Base-by-base conservation (phyloP, 2,329 filamentous ascomycete species). In the Bipolaris victoriae region DNA sequence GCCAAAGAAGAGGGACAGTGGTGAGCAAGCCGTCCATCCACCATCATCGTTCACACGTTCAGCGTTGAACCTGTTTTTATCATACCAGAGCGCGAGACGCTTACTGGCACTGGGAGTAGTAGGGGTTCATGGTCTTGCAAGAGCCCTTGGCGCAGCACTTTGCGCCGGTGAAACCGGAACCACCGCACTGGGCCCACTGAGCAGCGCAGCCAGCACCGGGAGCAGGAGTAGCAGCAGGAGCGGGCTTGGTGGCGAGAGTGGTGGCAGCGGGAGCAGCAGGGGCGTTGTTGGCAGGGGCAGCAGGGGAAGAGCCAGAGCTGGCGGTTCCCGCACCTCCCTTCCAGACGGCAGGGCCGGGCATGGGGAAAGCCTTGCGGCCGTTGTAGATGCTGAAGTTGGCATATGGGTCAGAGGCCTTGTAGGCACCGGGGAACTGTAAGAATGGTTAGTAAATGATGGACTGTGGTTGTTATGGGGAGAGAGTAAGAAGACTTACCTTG, bases 351-450 rank as follows among this genome's bases (percentile, higher is more conserved):
- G 65, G 64, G 15, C 62, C 62, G 13, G 57, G 57, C 36, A 65
- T 51, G 22, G 61, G 55, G 47, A 63, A 68, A 13, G 50, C 52
- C 49, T 66, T 68, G 53, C 56, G 55, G 26, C 60, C 62, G 35
- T 57, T 60, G 52, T 71, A 73, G 54, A 72, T 69, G 57, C 64
- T 69, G 61, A 73, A 67, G 46, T 63, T 62, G 44, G 68, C 62
- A 13, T 68, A 66, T 7, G 69, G 62, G 39, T 69, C 66, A 26
- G 46, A 61, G 22, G 55, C 59, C 45, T 62, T 65, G 60, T 69
- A 69, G 7, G 49, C 78, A 18, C 69, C 78, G 22, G 78, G 78
- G 16, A 55, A 51, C 40, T 45, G 7, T 15, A 29, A 9, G 3
- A 7, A 24, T 29, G 2, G 26, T 44, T 44, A 44, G 22, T 26